phyloP scores from a whole-genome alignment of 2,329 filamentous ascomycete species.

The Penicillium sp. region DNA sequence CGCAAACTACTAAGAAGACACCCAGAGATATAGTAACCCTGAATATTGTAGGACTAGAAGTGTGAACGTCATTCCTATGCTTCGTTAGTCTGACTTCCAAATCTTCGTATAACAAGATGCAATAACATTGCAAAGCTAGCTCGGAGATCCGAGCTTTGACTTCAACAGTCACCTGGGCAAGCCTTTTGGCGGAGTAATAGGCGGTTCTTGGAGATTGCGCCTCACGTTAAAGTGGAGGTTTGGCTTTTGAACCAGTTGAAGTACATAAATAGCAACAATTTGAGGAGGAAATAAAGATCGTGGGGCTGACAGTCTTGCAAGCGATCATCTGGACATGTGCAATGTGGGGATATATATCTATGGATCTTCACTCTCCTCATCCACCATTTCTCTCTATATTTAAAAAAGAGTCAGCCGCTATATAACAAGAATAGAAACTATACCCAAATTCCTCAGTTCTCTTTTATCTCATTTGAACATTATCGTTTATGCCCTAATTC shows the following conservation, averaged over 20 bases:
- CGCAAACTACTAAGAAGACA: neutral
- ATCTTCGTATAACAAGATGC: neutral
- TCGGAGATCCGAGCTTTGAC: neutral
- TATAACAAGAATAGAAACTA: neutral
- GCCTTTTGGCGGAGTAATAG: neutral
- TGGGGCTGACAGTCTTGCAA: neutral
- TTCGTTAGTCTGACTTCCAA: neutral
- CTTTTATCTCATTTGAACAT: too few relatives aligned
- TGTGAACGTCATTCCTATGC: neutral
- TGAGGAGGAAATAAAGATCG: neutral
- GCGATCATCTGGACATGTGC: neutral
- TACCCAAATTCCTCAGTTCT: neutral
- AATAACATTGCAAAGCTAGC: neutral
- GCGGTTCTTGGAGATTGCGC: neutral
- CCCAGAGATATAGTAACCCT: neutral
- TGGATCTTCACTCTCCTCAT: neutral
- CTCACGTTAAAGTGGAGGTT: neutral
- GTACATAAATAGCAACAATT: too few relatives aligned
- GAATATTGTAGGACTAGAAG: neutral
- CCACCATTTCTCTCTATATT: neutral
- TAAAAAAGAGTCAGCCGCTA: neutral
- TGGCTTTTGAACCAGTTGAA: neutral
- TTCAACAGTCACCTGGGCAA: neutral
- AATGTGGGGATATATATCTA: conserved; percentile 5
- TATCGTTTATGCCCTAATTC: neutral